These are phyloP conservation scores for Apiotrichum akiyoshidainum DNA, from an alignment of 1,284 basidiomycete species.

Conservation along the genomic window DNA sequence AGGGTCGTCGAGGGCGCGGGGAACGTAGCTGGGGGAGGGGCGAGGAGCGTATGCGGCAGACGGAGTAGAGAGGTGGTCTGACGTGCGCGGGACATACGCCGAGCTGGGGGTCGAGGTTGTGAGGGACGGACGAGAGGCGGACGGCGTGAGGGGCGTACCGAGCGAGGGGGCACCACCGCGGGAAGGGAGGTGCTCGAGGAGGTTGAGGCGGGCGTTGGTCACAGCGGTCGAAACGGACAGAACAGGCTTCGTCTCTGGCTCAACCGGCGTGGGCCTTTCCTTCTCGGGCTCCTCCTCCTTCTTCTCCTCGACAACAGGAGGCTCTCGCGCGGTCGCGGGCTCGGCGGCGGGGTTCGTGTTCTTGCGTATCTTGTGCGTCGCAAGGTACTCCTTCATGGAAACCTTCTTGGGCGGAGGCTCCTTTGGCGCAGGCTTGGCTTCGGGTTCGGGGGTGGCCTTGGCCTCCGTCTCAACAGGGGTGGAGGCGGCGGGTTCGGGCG, in stretches of 20 bases:
- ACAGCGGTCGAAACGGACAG: neutral
- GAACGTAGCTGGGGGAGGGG: conserved; percentile 17
- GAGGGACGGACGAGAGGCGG: neutral
- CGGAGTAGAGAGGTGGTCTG: neutral
- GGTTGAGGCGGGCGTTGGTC: conserved; percentile 24
- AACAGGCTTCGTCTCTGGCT: neutral
- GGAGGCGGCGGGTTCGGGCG: neutral
- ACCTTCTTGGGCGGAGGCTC: conserved; percentile 37
- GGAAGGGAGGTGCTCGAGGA: conserved; percentile 35
- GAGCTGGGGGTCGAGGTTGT: conserved; percentile 12
- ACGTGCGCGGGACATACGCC: conserved; percentile 12
- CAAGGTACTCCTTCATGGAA: conserved; percentile 41
- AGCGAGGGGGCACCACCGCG: conserved; percentile 5
- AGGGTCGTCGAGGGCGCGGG: conserved; percentile 9
- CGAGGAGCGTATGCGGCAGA: conserved; percentile 13
- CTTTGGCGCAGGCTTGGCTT: conserved; percentile 19
- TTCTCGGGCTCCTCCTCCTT: neutral
- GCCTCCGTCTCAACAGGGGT: neutral
- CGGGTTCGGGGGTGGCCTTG: neutral
- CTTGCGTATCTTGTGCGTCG: conserved; percentile 39
- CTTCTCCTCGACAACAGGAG: neutral
- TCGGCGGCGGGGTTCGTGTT: conserved; percentile 24
- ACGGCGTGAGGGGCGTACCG: conserved; percentile 8
- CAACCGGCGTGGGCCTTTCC: neutral
- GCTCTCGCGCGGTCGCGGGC: neutral